Conservation (phyloP, 805 yeast species). For the Candida succiphila region DNA sequence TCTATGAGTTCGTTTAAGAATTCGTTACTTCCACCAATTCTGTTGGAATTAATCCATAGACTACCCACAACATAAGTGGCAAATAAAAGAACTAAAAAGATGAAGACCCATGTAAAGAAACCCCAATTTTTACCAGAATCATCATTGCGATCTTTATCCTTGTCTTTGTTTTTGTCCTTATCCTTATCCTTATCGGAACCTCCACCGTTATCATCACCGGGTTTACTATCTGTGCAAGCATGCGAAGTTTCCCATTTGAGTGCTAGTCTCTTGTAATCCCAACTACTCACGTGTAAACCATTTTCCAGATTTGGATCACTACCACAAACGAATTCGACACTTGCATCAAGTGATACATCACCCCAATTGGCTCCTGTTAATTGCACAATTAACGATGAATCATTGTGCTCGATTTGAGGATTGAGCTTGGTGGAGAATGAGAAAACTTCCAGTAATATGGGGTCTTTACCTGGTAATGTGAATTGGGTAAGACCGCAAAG, state of each 20-base stretch:
- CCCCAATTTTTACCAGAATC: constrained; percentile 59
- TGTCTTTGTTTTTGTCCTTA: constrained; percentile 12
- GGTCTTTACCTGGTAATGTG: constrained; percentile 32
- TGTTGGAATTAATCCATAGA: constrained; percentile 60
- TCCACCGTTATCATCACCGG: constrained; percentile 19
- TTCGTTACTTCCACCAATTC: constrained; percentile 61
- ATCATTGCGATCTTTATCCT: constrained; percentile 19
- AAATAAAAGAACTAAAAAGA: constrained; percentile 57
- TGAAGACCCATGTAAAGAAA: constrained; percentile 74
- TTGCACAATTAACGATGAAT: constrained; percentile 10
- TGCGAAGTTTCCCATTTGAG: constrained; percentile 24
- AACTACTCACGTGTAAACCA: constrained; percentile 22
- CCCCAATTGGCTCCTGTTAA: constrained; percentile 69
- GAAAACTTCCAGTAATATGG: constrained; percentile 50
- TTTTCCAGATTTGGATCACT: constrained; percentile 14
- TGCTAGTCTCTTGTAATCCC: constrained; percentile 26
- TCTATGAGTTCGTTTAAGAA: constrained; percentile 68
- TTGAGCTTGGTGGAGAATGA: constrained; percentile 38
- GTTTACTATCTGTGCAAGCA: constrained; percentile 24
- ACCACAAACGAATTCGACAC: constrained; percentile 38
- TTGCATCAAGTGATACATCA: constrained; percentile 35
- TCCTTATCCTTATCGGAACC: constrained; percentile 18
- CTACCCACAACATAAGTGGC: constrained; percentile 65
- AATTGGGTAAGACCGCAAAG: constrained; percentile 68
- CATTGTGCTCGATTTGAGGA: constrained; percentile 20